Evolutionary conservation across 2,329 filamentous ascomycete genomes (phyloP).

Genomic region (Aspergillus fijiensis): DNA sequence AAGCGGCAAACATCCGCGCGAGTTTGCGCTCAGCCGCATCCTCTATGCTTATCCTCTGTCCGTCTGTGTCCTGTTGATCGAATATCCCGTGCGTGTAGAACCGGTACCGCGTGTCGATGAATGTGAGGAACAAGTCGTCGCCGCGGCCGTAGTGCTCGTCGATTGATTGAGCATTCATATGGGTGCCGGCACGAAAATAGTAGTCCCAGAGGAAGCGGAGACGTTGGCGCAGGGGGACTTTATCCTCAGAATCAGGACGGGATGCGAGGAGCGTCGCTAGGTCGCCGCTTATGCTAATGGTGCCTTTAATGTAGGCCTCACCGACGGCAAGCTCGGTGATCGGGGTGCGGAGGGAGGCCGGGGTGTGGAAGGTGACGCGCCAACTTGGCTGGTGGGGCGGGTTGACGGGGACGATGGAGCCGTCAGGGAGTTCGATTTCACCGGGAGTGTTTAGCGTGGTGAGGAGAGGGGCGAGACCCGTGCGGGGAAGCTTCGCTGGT

Average conservation of each 20-base stretch:
- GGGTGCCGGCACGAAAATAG: background rate
- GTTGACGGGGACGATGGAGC: background rate
- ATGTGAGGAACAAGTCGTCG: background rate
- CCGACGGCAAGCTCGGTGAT: background rate
- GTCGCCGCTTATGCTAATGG: background rate
- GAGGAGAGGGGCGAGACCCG: background rate
- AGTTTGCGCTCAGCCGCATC: constrained; percentile 1
- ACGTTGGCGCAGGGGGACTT: background rate
- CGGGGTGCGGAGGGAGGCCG: background rate
- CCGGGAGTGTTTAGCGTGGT: background rate
- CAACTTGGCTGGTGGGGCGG: background rate
- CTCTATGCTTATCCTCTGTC: background rate
- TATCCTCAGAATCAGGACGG: background rate
- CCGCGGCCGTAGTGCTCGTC: background rate
- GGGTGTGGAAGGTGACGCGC: background rate
- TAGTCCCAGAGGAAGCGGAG: background rate
- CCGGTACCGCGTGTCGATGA: constrained; percentile 2
- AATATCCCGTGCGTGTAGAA: constrained; percentile 4
- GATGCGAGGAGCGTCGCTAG: background rate
- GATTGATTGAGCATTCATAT: background rate
- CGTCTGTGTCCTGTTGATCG: background rate
- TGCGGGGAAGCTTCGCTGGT: background rate
- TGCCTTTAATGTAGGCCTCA: background rate
- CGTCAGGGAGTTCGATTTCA: background rate
- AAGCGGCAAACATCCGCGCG: background rate